These are phyloP conservation scores for Candida argentea DNA, from an alignment of 805 yeast genomes.

Conservation along the genomic window DNA sequence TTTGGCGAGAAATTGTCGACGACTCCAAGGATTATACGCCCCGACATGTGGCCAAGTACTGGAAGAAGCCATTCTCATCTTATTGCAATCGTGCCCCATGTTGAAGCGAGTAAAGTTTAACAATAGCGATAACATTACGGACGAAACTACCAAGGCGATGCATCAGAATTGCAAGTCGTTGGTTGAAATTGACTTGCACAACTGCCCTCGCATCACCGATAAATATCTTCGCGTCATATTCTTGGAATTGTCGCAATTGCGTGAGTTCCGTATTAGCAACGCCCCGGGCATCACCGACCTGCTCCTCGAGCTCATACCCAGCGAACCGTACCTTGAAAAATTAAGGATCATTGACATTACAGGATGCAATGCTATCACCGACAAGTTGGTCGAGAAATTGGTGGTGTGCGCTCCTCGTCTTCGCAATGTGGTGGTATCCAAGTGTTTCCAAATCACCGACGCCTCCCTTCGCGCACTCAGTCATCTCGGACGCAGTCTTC, in stretches of 20 bases:
- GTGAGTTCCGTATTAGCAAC: conserved; percentile 77
- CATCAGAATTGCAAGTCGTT: conserved; percentile 66
- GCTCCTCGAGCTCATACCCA: conserved; percentile 47
- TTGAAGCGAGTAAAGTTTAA: conserved; percentile 77
- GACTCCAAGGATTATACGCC: conserved; percentile 84
- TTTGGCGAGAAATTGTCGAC: conserved; percentile 59
- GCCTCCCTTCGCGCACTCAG: conserved; percentile 63
- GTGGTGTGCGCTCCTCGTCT: conserved; percentile 74
- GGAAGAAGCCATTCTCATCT: conserved; percentile 48
- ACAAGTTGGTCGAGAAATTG: conserved; percentile 61
- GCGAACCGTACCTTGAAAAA: conserved; percentile 42
- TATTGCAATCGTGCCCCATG: conserved; percentile 58
- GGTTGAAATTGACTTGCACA: conserved; percentile 85
- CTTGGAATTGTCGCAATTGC: conserved; percentile 52
- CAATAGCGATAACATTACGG: conserved; percentile 57
- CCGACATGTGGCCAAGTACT: conserved; percentile 72
- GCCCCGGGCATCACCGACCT: conserved; percentile 61
- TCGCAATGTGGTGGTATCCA: conserved; percentile 80
- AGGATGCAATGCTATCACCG: conserved; percentile 73
- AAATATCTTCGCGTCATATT: conserved; percentile 48
- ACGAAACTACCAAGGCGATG: conserved; percentile 48
- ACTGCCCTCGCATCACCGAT: conserved; percentile 67
- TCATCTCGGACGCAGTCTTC: conserved; percentile 66
- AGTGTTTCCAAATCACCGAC: conserved; percentile 83
- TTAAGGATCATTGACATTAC: conserved; percentile 80